Conservation (phyloP, 2,329 filamentous ascomycete species). For the Trichoderma afroharzianum region DNA sequence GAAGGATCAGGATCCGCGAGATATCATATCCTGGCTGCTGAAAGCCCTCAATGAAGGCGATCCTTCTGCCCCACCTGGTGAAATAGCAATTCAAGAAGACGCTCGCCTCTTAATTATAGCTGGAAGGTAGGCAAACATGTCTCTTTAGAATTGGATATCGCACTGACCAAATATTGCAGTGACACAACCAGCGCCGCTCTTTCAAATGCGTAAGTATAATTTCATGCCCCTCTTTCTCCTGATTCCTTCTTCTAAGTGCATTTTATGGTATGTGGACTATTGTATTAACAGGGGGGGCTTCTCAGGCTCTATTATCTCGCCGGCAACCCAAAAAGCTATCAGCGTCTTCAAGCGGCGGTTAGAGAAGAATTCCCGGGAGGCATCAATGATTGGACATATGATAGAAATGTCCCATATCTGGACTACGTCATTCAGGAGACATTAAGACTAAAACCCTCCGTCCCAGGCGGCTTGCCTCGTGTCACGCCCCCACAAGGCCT, state of each 20-base stretch:
- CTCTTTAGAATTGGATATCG: neutral
- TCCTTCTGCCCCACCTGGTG: neutral
- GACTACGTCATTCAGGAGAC: slow-evolving; percentile 39
- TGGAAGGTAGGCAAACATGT: neutral
- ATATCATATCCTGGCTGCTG: slow-evolving; percentile 7
- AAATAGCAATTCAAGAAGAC: slow-evolving; percentile 10
- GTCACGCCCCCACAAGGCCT: slow-evolving; percentile 38
- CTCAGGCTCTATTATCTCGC: slow-evolving; percentile 1
- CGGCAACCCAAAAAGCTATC: neutral
- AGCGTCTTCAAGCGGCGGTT: neutral
- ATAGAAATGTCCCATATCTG: slow-evolving; percentile 24
- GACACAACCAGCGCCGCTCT: slow-evolving; percentile 1
- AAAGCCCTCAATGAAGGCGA: neutral
- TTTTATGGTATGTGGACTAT: neutral
- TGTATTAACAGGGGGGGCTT: neutral
- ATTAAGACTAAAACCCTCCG: slow-evolving; percentile 36
- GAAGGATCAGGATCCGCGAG: neutral
- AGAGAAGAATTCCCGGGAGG: neutral
- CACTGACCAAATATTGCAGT: neutral
- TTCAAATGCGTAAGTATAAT: neutral
- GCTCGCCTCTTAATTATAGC: slow-evolving; percentile 10
- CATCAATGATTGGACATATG: slow-evolving; percentile 12
- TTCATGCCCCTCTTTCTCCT: neutral
- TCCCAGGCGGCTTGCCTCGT: slow-evolving; percentile 34
- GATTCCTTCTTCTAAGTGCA: too few relatives aligned